A percentile compares a stretch with the other conserved stretches of the same genome.
phyloP scores from a whole-genome alignment of 495 filamentous ascomycete species.

The Annulohypoxylon stygium region DNA sequence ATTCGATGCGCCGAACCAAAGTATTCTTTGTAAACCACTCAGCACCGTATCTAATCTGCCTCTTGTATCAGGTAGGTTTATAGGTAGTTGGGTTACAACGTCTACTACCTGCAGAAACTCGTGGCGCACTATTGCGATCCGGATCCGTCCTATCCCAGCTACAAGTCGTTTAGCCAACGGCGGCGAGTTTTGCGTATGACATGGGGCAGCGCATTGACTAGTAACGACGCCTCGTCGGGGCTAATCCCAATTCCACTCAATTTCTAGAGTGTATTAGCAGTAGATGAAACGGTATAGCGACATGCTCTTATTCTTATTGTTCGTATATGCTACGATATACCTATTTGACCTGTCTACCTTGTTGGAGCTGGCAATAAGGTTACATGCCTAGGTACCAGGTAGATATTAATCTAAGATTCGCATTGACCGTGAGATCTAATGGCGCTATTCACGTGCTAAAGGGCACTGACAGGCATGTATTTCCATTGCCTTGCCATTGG shows the following conservation, averaged over 20 bases:
- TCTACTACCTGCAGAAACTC: constrained; percentile 40
- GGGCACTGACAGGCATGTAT: constrained; percentile 32
- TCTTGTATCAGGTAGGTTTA: constrained; percentile 16
- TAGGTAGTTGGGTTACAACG: constrained; percentile 35
- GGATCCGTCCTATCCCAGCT: constrained; percentile 30
- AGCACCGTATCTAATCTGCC: constrained; percentile 33
- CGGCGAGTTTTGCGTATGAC: constrained; percentile 35
- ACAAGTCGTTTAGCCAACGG: constrained; percentile 28
- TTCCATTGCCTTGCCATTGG: constrained; percentile 27
- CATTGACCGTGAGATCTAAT: constrained; percentile 36
- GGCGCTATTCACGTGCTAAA: constrained; percentile 39
- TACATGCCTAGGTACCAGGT: not conserved
- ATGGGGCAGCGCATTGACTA: constrained; percentile 35
- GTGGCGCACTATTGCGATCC: constrained; percentile 42
- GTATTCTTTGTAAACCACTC: constrained; percentile 21
- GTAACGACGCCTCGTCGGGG: constrained; percentile 34
- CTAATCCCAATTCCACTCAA: constrained; percentile 24
- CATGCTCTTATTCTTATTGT: constrained; percentile 6
- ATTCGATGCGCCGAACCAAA: constrained; percentile 34
- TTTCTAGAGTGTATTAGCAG: not conserved
- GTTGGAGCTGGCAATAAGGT: not conserved
- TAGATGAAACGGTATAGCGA: constrained; percentile 10
- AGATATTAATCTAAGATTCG: constrained; percentile 4
- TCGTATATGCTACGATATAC: not conserved
- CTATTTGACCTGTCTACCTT: not conserved